Base-by-base conservation (phyloP, 2,329 filamentous ascomycete species). In the Chaetothyriales sp. region DNA sequence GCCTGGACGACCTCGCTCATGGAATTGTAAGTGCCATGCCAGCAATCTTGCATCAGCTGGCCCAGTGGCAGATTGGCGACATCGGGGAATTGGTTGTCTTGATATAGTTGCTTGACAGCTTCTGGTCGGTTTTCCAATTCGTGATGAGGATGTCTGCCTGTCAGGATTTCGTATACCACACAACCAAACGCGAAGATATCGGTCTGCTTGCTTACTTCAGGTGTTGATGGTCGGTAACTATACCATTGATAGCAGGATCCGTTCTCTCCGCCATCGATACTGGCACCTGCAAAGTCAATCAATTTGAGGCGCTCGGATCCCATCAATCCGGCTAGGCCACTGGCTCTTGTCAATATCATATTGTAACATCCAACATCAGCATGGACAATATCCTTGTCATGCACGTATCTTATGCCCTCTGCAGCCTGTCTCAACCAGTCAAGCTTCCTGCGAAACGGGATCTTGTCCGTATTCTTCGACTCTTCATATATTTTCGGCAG, bases 361-460 rank as follows among this genome's bases (percentile, higher is more conserved):
- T 54, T 54, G 47, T 50, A 28, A 48, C 47, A 52, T 43, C 49
- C 52, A 15, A 54, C 50, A 45, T 54, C 52, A 5, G 46, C 52
- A n/a, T 52, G 50, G 44, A 54, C 19, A 48, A 54, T 52, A 54
- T 52, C 42, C 10, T 49, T 48, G 2, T 54, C 44, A 36, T 52
- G 52, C 18, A 19, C 26, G 44, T 54, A 43, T 49, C 42, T 28
- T 20, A 47, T 18, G 7, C 52, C 50, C 20, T 52, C 36, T 36
- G 52, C 52, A 46, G 47, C 48, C n/a, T 54, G n/a, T n/a, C n/a
- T n/a, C n/a, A n/a, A n/a, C n/a, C n/a, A n/a, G n/a, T n/a, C n/a
- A n/a, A n/a, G n/a, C n/a, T n/a, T n/a, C n/a, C n/a, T 47, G 15
- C 44, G 19, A 25, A 51, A 22, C 3, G 52, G 42, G n/a, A 51